Evolutionary conservation across 441 rosid genomes (phyloP), one percentile per base, ranked within the genome.

Genomic region (Gossypium davidsonii): DNA sequence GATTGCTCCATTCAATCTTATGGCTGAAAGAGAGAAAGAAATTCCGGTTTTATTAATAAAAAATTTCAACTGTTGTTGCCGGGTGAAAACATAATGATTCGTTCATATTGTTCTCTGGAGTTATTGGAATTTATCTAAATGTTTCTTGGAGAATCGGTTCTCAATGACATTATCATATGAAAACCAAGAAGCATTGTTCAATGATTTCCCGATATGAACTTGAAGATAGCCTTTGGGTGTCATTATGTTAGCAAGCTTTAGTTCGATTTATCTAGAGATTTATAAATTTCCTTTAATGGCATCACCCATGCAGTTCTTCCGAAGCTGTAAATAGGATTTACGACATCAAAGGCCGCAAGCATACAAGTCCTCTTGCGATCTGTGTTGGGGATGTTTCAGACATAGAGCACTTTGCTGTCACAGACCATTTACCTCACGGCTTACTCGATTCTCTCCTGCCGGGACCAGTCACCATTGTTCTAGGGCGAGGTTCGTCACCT

Each of bases 301-400:
- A 57, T 3, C 10, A 25, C 44, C 17, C 58, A 39, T 69, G 74
- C 85, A 92, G 97, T 69, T 89, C 97, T 61, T 78, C 72, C 58
- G 90, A 90, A 74, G 98, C 94, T 6, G 89, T 92, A 69, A 84
- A 81, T 76, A 83, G 89, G 71, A 90, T 95, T 70, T 95, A 95
- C 15, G 88, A 91, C 88, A 92, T 94, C 78, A 94, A 94, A 81
- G 99, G 97, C 20, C 94, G 93, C 2, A 85, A 82, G 67, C 86
- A 87, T 60, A 92, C 96, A 14, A 92, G 96, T 46, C 99, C 98
- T 67, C 89, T 94, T 52, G 96, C 96, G 3, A 88, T 95, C 49
- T 90, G 95, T 57, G 91, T 91, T 60, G 97, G 93, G 1, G 95
- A 95, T 84, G 96, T 89, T 17, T 85, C 83, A 18, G 96, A 90